Evolutionary conservation across 352 stramenopile species (phyloP).

Genomic region (Peronospora farinosa): DNA sequence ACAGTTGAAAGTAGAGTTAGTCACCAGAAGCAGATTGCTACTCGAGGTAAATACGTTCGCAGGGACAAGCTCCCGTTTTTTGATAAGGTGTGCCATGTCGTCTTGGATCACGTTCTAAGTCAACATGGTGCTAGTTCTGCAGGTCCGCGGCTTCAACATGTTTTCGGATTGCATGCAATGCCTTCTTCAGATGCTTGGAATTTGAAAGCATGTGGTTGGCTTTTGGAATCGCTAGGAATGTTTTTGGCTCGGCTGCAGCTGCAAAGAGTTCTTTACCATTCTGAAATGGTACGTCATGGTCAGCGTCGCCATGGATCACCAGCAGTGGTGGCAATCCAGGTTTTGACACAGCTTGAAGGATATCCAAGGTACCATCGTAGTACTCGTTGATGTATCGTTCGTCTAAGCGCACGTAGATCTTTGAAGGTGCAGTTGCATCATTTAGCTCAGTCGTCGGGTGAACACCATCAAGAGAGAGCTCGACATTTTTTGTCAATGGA

Average conservation of each 20-base stretch:
- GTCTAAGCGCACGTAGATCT: constrained; percentile 50
- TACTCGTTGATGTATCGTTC: constrained; percentile 53
- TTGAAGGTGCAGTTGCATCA: constrained; percentile 24
- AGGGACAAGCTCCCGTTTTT: no score
- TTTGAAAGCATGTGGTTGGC: constrained; percentile 77
- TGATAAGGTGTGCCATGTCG: no score
- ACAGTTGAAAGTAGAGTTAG: no score
- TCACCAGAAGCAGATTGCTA: no score
- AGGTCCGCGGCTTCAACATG: constrained; percentile 16
- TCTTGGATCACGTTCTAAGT: background rate
- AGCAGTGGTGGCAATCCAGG: constrained; percentile 33
- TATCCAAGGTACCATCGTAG: constrained; percentile 38
- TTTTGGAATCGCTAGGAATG: constrained; percentile 42
- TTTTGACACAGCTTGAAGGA: constrained; percentile 27
- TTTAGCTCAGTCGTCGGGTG: constrained; percentile 10
- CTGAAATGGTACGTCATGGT: constrained; percentile 49
- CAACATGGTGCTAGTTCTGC: background rate
- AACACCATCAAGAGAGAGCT: constrained; percentile 41
- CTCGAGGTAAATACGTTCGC: no score
- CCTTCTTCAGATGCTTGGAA: constrained; percentile 68
- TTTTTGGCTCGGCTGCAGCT: constrained; percentile 50
- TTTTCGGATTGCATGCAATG: constrained; percentile 40
- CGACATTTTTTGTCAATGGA: constrained; percentile 29
- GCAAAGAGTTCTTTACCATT: constrained; percentile 53
- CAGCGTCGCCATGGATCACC: constrained; percentile 59